Conservation (phyloP, 2,329 filamentous ascomycete species). For the Botrytis aclada region DNA sequence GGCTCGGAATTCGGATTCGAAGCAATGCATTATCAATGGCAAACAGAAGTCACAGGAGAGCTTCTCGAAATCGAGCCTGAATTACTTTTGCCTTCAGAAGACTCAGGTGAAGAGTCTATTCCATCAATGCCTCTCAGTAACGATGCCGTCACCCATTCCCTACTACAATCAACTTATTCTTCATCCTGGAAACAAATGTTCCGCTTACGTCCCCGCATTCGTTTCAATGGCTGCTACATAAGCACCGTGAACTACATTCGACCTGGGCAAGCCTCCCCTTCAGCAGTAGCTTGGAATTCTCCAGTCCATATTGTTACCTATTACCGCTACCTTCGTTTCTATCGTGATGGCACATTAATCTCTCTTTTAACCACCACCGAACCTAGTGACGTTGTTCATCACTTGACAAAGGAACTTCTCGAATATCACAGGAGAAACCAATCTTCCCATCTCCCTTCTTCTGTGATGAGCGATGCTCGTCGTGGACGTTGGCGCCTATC, state of each 20-base stretch:
- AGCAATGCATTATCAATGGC: conserved; percentile 79
- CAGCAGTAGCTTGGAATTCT: conserved; percentile 70
- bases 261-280: conserved; percentile 68
- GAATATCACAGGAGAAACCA: conserved; percentile 34
- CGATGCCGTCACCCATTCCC: conserved; percentile 1
- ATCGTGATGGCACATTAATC: conserved; percentile 81
- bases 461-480: conserved; percentile 66
- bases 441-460: conserved; percentile 40
- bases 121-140: neutral
- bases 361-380: conserved; percentile 78
- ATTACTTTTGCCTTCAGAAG: conserved; percentile 1
- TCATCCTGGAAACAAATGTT: conserved; percentile 68
- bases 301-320: conserved; percentile 97
- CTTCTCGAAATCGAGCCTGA: conserved; percentile 41
- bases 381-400: conserved; percentile 81
- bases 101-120: conserved; percentile 13
- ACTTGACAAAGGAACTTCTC: conserved; percentile 71
- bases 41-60: conserved; percentile 57
- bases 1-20: conserved; percentile 72
- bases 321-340: conserved; percentile 94
- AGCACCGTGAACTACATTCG: conserved; percentile 94
- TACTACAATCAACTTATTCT: conserved; percentile 41
- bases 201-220: conserved; percentile 75
- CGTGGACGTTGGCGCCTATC: conserved; percentile 63
- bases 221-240: conserved; percentile 96